Base-by-base conservation (phyloP, 441 rosid genomes). In the Cnidoscolus chayamansa region DNA sequence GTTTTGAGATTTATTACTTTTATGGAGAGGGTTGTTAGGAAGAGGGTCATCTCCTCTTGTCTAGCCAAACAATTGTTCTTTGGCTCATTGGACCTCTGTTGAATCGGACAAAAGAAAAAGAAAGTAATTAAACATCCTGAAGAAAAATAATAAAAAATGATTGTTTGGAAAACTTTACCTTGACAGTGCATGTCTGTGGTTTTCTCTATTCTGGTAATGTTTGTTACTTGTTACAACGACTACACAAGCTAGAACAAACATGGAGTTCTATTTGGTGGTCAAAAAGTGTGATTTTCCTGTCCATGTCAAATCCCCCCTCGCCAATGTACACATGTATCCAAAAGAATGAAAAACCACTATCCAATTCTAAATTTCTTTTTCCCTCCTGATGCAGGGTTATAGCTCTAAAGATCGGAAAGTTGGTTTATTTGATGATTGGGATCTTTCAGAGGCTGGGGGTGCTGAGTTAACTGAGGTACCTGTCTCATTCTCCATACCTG, bases 381-480 rank as follows among this genome's bases (percentile, higher is more conserved):
- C 13, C 60, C 45, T 71, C 45, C 59, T 67, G 69, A 71, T 83
- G 72, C 84, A 93, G 99, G 99, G 98, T 72, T 95, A 88, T 82
- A 79, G 91, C 80, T 90, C 98, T 74, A 93, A 83, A 82, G 98
- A 93, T 76, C 84, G 82, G 68, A 90, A 86, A 82, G 85, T 88
- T 70, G 81, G 86, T 75, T 76, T 89, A 17, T 90, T 91, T 79
- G 89, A 96, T 71, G 94, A 88, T 53, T 96, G 97, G 99, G 98
- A 96, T 81, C 89, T 90, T 84, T 87, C 93, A 58, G 99, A 91
- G 79, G 72, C 89, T 67, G 88, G 96, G 31, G 86, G 77, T 16
- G 63, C 83, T 60, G 96, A 89, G 69, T 82, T 76, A 60, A 79
- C 96, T 76, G 97, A 91, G 97, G 99, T 93, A 79, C 80, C 48